Evolutionary conservation across 192 early-diverging fungal species (phyloP), one percentile per base, ranked within the genome.

Genomic region (Coemansia sp.): DNA sequence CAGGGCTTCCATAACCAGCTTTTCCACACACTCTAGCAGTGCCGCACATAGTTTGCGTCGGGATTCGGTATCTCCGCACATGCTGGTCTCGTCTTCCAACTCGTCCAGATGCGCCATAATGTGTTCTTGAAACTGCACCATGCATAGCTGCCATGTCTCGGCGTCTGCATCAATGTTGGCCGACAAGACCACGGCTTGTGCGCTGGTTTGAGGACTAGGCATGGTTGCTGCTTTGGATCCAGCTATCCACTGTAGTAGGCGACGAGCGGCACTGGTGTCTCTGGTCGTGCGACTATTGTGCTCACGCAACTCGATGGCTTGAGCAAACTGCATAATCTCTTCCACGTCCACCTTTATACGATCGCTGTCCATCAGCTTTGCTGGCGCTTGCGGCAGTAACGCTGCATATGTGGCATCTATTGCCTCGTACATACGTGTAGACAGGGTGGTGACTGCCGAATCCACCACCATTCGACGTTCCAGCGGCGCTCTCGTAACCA

Each of bases 11-110:
- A 46, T 62, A 1, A 60, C 66, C 26, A 64, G 46, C 42, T 72
- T 68, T 46, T 81, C 79, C 12, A 78, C 65, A 37, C 60, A 56
- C 58, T 78, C 69, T 14, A 61, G 40, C 8, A 78, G 30, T 10
- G 51, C 60, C 3, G 26, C 54, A 17, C 53, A 37, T 15, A 66
- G 62, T 18, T 49, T 44, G 17, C 57, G 63, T 5, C 73, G 66
- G 36, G 61, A 40, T 42, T 76, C 73, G 3, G 55, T 30, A 32
- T 76, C 73, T 44, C 73, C 73, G 15, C 73, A 76, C 46, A 62
- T 49, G 20, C 67, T 76, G 15, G 67, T 76, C 30, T 76, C 73
- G 11, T 46, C 32, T 49, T 76, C 73, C 32, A 76, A 47, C 12
- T 32, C 31, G 3, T 37, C 44, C 41, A 76, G 32, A 37, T 62